Evolutionary conservation across 129 eudicot species (phyloP).

Genomic region (Sambucus nigra): DNA sequence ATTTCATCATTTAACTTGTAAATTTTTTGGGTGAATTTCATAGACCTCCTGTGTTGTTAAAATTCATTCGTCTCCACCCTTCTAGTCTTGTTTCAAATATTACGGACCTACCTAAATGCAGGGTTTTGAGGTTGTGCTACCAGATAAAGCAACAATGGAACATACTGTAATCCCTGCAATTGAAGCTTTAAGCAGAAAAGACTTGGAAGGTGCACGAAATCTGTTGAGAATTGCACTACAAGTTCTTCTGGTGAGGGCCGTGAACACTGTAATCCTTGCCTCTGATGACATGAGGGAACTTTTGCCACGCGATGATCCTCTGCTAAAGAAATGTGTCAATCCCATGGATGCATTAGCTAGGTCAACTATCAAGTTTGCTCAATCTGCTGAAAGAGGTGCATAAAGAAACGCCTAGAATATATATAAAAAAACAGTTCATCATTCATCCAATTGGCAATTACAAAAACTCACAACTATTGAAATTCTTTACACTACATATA

Average conservation of each 20-base stretch:
- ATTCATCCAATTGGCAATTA: slow-evolving; percentile 2
- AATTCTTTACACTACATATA: not conserved
- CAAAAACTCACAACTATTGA: not conserved
- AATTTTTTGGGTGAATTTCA: too few relatives aligned
- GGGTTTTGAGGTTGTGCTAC: slow-evolving; percentile 75
- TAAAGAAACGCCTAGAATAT: slow-evolving; percentile 9
- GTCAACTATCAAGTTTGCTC: slow-evolving; percentile 36
- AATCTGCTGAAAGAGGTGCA: slow-evolving; percentile 17
- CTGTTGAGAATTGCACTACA: slow-evolving; percentile 62
- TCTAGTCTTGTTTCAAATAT: too few relatives aligned
- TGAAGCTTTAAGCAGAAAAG: slow-evolving; percentile 53
- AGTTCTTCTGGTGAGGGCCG: slow-evolving; percentile 56
- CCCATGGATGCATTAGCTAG: slow-evolving; percentile 72
- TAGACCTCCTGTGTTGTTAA: too few relatives aligned
- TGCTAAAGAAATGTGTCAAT: slow-evolving; percentile 58
- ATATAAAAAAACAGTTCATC: not conserved
- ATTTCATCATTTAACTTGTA: too few relatives aligned
- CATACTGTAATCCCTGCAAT: slow-evolving; percentile 50
- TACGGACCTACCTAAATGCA: too few relatives aligned
- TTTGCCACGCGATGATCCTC: slow-evolving; percentile 63
- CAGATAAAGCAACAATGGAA: slow-evolving; percentile 73
- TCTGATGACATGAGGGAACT: slow-evolving; percentile 42
- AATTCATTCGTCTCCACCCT: too few relatives aligned
- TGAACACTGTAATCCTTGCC: slow-evolving; percentile 51
- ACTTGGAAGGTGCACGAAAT: slow-evolving; percentile 67